Conservation (phyloP, 2,329 filamentous ascomycete species). For the Fusarium tricinctum region DNA sequence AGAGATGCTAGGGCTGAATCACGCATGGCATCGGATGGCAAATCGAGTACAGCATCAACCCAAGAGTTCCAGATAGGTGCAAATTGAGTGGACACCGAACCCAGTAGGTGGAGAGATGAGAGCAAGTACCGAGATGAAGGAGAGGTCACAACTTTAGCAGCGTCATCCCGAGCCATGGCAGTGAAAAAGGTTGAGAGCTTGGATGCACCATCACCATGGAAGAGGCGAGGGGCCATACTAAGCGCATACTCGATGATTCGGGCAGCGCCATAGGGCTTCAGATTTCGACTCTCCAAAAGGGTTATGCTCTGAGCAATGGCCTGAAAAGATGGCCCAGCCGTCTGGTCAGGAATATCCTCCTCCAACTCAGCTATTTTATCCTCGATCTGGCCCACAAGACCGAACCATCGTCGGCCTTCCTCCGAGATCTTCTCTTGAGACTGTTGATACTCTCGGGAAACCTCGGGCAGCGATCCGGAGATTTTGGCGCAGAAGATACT, state of each 20-base stretch:
- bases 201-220: slow-evolving; percentile 52
- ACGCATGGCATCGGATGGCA: slow-evolving; percentile 43
- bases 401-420: slow-evolving; percentile 77
- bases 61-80: slow-evolving; percentile 62
- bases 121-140: slow-evolving; percentile 77
- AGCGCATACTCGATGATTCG: slow-evolving; percentile 59
- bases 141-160: slow-evolving; percentile 73
- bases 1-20: slow-evolving; percentile 59
- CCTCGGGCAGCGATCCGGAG: slow-evolving; percentile 82
- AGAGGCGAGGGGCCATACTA: slow-evolving; percentile 58
- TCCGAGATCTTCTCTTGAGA: slow-evolving; percentile 79
- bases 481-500: slow-evolving; percentile 75
- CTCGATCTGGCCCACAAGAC: slow-evolving; percentile 65
- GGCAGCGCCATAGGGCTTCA: slow-evolving; percentile 71
- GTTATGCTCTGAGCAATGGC: slow-evolving; percentile 56
- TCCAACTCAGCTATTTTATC: slow-evolving; percentile 47
- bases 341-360: slow-evolving; percentile 50
- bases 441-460: slow-evolving; percentile 80
- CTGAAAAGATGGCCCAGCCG: slow-evolving; percentile 49
- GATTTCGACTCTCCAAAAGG: slow-evolving; percentile 64
- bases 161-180: slow-evolving; percentile 67
- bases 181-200: slow-evolving; percentile 61
- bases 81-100: slow-evolving; percentile 58
- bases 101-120: slow-evolving; percentile 72
- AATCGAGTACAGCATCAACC: slow-evolving; percentile 58